These are phyloP conservation scores for Seiridium unicorne DNA, from an alignment of 2,329 filamentous ascomycete species.

Conservation along the genomic window DNA sequence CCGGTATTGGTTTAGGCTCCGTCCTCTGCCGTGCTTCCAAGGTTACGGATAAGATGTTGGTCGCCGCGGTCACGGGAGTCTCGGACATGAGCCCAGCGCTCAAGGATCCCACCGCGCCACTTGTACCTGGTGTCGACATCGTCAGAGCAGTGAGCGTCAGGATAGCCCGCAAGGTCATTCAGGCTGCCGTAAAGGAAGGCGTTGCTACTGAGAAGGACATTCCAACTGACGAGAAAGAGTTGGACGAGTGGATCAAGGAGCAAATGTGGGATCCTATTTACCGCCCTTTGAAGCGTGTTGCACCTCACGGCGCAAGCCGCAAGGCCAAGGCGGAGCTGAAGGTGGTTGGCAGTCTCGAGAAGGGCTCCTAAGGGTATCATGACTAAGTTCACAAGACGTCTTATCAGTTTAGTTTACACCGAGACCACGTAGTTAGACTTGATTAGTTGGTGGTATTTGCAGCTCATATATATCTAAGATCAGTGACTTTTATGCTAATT, in stretches of 20 bases:
- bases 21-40: constrained; percentile 67
- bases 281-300: constrained; percentile 59
- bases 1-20: constrained; percentile 78
- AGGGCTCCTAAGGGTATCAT: no score
- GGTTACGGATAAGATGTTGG: constrained; percentile 76
- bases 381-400: no score
- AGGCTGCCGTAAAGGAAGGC: constrained; percentile 66
- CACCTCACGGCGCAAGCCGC: constrained; percentile 48
- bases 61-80: constrained; percentile 74
- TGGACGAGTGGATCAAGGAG: constrained; percentile 71
- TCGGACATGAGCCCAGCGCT: constrained; percentile 71
- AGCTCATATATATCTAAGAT: no score
- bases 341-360: constrained; percentile 36
- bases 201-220: constrained; percentile 65
- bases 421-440: no score
- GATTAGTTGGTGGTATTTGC: no score
- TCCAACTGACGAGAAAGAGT: constrained; percentile 50
- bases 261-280: constrained; percentile 82
- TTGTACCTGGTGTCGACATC: constrained; percentile 73
- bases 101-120: constrained; percentile 57
- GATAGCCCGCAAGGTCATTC: constrained; percentile 75
- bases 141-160: constrained; percentile 75
- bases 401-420: no score
- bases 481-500: no score
- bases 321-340: constrained; percentile 59